Evolutionary conservation across 2,329 filamentous ascomycete species (phyloP).

Genomic region (Blastomyces parvus): DNA sequence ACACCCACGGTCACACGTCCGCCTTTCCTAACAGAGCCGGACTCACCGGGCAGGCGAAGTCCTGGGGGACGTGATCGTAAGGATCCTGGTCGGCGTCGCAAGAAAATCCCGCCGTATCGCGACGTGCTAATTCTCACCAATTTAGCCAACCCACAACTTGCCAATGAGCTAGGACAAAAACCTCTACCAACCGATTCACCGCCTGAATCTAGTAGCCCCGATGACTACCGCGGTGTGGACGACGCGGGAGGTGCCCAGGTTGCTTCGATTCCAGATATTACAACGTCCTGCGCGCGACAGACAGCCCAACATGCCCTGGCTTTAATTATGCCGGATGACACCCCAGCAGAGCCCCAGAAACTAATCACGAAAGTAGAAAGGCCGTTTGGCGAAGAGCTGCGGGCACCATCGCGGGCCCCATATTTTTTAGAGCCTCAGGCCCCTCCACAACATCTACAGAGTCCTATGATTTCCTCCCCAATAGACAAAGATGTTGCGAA

Average conservation of each 20-base stretch:
- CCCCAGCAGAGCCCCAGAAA: not conserved
- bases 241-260: not conserved
- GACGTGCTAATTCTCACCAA: conserved; percentile 58
- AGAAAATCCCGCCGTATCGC: conserved; percentile 37
- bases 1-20: conserved; percentile 24
- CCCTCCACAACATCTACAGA: not conserved
- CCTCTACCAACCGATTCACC: conserved; percentile 9
- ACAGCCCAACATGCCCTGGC: conserved; percentile 6
- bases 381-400: conserved; percentile 3
- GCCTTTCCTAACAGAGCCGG: conserved; percentile 26
- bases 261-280: not conserved
- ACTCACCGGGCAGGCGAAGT: conserved; percentile 24
- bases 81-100: conserved; percentile 18
- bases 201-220: not conserved
- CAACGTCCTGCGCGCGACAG: conserved; percentile 1
- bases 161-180: conserved; percentile 27
- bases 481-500: conserved; percentile 1
- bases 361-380: not conserved
- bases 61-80: conserved; percentile 29
- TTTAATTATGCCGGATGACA: conserved; percentile 2
- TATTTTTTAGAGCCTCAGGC: conserved; percentile 3
- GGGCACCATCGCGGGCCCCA: not conserved
- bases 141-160: conserved; percentile 58
- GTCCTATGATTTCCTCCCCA: conserved; percentile 1
- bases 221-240: not conserved